A percentile compares a stretch with the other conserved stretches of the same genome.
Evolutionary conservation across 495 filamentous ascomycete species (phyloP).

Genomic region (Pseudomonodictys pantanalensis): DNA sequence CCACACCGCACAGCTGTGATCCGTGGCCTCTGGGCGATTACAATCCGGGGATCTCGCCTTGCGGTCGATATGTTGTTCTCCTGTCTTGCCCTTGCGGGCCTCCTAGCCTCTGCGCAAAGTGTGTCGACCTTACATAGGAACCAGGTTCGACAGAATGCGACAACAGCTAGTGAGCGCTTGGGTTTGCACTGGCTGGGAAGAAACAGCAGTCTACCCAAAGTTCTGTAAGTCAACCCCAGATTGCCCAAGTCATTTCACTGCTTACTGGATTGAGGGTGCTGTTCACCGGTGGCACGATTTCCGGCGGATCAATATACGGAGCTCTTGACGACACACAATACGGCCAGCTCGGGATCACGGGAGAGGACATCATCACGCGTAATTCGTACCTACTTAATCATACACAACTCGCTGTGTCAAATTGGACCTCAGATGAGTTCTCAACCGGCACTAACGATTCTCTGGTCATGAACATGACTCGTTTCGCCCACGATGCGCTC

Average conservation of each 20-base stretch:
- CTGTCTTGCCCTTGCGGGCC: too few species aligned
- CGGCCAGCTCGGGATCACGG: constrained; percentile 14
- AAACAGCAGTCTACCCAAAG: constrained; percentile 15
- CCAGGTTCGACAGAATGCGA: constrained; percentile 9
- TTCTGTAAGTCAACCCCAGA: constrained; percentile 11
- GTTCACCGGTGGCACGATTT: constrained; percentile 18
- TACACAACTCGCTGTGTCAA: constrained; percentile 25
- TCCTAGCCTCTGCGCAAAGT: too few species aligned
- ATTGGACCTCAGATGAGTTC: constrained; percentile 13
- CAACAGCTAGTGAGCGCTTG: constrained; percentile 17
- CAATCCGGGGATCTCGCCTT: too few species aligned
- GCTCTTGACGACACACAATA: constrained; percentile 24
- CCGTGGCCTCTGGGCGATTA: too few species aligned
- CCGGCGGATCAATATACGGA: constrained; percentile 15
- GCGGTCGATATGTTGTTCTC: too few species aligned
- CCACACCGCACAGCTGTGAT: too few species aligned
- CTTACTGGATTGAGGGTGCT: constrained; percentile 2
- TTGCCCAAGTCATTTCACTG: neutral
- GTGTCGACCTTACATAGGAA: too few species aligned
- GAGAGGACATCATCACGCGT: constrained; percentile 25
- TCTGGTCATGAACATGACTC: constrained; percentile 25
- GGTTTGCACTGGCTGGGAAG: constrained; percentile 17
- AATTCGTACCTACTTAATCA: constrained; percentile 19
- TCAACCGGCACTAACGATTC: constrained; percentile 22
- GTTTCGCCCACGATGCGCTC: constrained; percentile 17